Percentiles rank a stretch among this genome's conserved stretches.
These are phyloP conservation scores for Oryza meridionalis DNA, from an alignment of 176 grass and related monocot species.

Conservation along the genomic window DNA sequence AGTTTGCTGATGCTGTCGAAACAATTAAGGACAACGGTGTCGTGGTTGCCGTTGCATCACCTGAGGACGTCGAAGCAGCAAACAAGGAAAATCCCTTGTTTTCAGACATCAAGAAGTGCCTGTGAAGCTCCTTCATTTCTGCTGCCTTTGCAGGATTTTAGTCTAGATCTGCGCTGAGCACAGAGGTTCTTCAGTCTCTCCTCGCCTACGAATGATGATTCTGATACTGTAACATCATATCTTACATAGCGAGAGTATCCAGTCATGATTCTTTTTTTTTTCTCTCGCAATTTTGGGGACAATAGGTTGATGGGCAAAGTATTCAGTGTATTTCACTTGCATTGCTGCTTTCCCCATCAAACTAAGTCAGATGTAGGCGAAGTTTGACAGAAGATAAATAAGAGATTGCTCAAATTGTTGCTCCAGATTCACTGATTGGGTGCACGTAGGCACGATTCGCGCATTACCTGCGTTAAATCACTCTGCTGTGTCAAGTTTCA, in stretches of 20 bases:
- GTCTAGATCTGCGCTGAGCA: neutral
- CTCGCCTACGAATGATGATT: constrained; percentile 6
- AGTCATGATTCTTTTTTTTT: neutral
- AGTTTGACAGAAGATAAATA: constrained; percentile 15
- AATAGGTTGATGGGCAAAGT: constrained; percentile 10
- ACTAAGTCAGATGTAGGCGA: constrained; percentile 22
- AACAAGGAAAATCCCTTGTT: constrained; percentile 61
- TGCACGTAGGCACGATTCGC: neutral
- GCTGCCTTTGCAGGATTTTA: constrained; percentile 8
- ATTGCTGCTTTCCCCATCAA: neutral
- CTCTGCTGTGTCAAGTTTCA: no score
- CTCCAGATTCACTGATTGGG: neutral
- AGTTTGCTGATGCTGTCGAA: constrained; percentile 87
- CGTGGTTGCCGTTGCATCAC: constrained; percentile 86
- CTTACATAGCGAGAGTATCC: constrained; percentile 14
- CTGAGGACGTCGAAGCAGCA: constrained; percentile 68
- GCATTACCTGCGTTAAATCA: no score
- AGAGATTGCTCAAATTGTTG: constrained; percentile 11
- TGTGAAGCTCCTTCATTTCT: constrained; percentile 44
- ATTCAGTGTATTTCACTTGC: constrained; percentile 7
- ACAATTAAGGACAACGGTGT: constrained; percentile 79
- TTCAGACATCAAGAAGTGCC: constrained; percentile 70
- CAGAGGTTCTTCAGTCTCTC: neutral
- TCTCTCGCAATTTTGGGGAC: neutral
- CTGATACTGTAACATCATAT: constrained; percentile 21